A percentile compares a stretch with the other conserved stretches of the same genome.
Evolutionary conservation across 208 protist species (phyloP).

Genomic region (Trypanosoma theileri): DNA sequence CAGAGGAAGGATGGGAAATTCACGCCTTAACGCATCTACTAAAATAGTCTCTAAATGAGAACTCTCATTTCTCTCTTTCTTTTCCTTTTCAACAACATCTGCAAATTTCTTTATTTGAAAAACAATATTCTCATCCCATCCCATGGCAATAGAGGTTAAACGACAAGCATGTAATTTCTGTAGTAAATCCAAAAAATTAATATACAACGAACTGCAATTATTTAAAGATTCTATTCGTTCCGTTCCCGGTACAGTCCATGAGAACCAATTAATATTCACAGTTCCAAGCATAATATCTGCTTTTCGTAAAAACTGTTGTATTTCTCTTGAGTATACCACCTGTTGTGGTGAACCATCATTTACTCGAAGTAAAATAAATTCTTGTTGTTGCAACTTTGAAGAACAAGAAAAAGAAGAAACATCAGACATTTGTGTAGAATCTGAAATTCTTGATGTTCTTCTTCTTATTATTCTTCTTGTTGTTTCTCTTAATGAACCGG

Average conservation of each 20-base stretch:
- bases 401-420: no score
- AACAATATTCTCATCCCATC: slow-evolving; percentile 9
- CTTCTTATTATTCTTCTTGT: background rate
- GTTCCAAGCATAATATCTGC: background rate
- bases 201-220: slow-evolving; percentile 1
- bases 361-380: slow-evolving; percentile 20
- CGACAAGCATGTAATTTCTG: slow-evolving; percentile 9
- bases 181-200: slow-evolving; percentile 1
- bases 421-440: no score
- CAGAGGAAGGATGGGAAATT: background rate
- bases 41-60: background rate
- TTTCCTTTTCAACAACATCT: no score
- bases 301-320: slow-evolving; percentile 6
- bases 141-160: slow-evolving; percentile 1
- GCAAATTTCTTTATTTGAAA: slow-evolving; percentile 1
- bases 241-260: slow-evolving; percentile 1
- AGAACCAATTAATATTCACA: background rate
- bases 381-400: background rate
- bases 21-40: background rate
- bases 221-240: background rate
- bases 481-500: background rate
- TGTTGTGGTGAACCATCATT: slow-evolving; percentile 17
- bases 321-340: slow-evolving; percentile 12
- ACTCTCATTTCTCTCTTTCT: background rate
- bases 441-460: background rate